Evolutionary conservation across 2,329 filamentous ascomycete genomes (phyloP), one percentile per base, ranked within the genome.

Genomic region (Monosporascus cannonballus): DNA sequence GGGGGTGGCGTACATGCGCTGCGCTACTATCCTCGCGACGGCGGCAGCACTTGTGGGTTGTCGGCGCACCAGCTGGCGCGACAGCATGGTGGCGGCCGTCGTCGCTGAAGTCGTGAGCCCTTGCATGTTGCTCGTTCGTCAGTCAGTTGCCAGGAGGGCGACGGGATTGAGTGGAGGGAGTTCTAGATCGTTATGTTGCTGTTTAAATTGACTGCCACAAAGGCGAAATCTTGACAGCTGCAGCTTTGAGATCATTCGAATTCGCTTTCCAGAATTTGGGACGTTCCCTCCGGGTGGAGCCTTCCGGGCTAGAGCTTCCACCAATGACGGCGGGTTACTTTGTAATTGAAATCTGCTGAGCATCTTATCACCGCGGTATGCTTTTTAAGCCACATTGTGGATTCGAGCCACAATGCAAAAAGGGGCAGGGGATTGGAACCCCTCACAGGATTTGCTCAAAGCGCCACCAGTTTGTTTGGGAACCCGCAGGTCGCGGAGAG

Each of bases 1-100:
- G 58, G 90, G 90, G 47, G 89, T 85, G 61, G 87, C 84, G 61
- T 84, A 84, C 58, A 59, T 63, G 48, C 67, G 66, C 49, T 68
- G 67, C 61, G 64, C 64, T 63, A 67, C 64, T 61, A 67, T 67
- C 64, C 64, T 59, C 49, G 56, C 58, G 7, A 64, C 58, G 22
- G 57, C 39, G 30, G 56, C 56, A 15, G 61, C 56, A 17, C 61
- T 48, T 49, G 60, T 41, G 20, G 60, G 61, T 11, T 62, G 64
- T n/a, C 61, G 65, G 45, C 63, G 66, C 51, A 66, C 56, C 27
- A 69, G 63, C 56, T 67, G 65, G 42, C 64, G 63, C 37, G 64
- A 64, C 59, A 67, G 61, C 64, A 65, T 60, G 24, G 56, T 51
- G 17, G 62, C 53, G 45, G 63, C 55, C 14, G 54, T 53, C 41